Evolutionary conservation across 2,329 filamentous ascomycete species (phyloP), one percentile per base, ranked within the genome.

Genomic region (Colletotrichum agaves): DNA sequence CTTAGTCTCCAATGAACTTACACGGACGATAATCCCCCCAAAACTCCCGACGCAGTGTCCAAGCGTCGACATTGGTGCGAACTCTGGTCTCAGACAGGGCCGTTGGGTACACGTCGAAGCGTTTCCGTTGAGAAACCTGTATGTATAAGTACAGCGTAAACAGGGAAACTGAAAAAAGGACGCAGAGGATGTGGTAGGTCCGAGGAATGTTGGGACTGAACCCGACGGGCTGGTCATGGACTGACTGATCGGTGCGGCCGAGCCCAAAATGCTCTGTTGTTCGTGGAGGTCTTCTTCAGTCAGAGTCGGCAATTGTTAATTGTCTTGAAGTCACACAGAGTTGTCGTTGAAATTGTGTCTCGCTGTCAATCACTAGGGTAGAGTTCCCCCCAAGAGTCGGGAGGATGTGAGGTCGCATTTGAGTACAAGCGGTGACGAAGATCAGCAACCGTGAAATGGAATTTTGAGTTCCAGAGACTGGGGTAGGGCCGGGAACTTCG

Each of bases 1-100:
- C 6, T 39, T 53, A 27, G 41, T 67, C 64, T 68, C 65, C 65
- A 68, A 68, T 68, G 53, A 61, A 68, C 65, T 68, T 68, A 68
- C 65, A 68, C 65, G 61, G 61, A 65, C 53, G 53, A 39, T 31
- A 50, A 21, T 27, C 17, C 41, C 41, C 47, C 39, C 53, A 44
- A 23, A 61, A 50, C 44, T 59, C 47, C 64, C 53, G 60, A 52
- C 43, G 11, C 27, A 59, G 27, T 17, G 55, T 59, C 65, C 61
- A 60, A 59, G 65, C 61, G 41, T 55, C 23, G 41, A 31, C 39
- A 39, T 49, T 55, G 65, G 41, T 35, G 61, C 35, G 47, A 65
- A 12, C 35, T 6, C 47, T 41, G 35, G 65, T 53, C 50, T 67
- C 31, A 50, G 58, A 67, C 31, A 50, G 23, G 60, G 52, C 35